phyloP scores from a whole-genome alignment of 257 asterid species.

The Ajuga chamaepitys region DNA sequence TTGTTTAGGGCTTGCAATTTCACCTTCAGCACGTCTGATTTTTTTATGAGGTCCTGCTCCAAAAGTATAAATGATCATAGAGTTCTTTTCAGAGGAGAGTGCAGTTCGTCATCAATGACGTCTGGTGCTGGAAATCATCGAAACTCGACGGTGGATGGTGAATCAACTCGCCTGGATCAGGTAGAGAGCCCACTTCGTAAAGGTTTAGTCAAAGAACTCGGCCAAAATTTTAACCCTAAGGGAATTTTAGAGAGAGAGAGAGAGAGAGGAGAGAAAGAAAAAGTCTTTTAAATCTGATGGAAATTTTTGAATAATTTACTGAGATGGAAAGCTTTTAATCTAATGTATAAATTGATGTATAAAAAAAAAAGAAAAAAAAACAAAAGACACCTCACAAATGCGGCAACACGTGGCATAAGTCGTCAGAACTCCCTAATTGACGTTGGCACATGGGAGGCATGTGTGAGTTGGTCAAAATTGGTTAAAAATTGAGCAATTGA shows the following conservation, averaged over 20 bases:
- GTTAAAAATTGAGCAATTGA: too few species aligned
- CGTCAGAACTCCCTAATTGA: too few species aligned
- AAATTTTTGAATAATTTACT: too few species aligned
- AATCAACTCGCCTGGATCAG: conserved; percentile 86
- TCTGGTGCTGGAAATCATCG: conserved; percentile 95
- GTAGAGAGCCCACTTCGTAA: conserved; percentile 66
- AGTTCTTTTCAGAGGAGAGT: conserved; percentile 98
- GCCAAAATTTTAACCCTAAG: conserved; percentile 39
- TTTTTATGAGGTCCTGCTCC: conserved; percentile 67
- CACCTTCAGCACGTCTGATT: conserved; percentile 61
- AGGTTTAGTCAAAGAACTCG: conserved; percentile 16
- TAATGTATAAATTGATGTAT: too few species aligned
- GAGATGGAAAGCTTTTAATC: too few species aligned
- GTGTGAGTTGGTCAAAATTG: too few species aligned
- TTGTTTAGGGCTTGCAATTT: conserved; percentile 43
- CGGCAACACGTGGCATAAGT: too few species aligned
- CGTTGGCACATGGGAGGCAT: too few species aligned
- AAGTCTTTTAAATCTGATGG: too few species aligned
- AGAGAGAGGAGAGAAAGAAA: conserved; percentile 13
- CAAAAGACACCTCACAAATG: too few species aligned
- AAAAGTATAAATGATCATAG: conserved; percentile 90
- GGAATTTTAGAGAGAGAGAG: conserved; percentile 29
- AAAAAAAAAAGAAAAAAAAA: too few species aligned
- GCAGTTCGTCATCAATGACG: conserved; percentile 96
- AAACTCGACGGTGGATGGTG: conserved; percentile 55